Conservation (phyloP, 441 rosid genomes). For the Adansonia gregorii region DNA sequence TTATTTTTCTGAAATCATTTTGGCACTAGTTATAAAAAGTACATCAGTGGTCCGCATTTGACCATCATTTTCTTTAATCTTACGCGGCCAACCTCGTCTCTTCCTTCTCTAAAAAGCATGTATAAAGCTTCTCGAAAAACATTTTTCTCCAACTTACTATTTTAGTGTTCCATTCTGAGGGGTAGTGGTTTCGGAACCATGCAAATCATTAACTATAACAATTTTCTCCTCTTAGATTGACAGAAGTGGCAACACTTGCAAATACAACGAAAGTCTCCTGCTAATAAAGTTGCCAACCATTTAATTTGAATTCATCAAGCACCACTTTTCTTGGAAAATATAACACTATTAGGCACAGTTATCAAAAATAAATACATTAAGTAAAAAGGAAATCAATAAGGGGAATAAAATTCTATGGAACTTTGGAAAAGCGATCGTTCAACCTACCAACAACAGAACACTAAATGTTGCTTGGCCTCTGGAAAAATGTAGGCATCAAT, state of each 20-base stretch:
- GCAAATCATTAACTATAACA: neutral
- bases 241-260: constrained; percentile 11
- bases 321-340: neutral
- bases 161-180: neutral
- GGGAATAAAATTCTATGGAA: constrained; percentile 5
- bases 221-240: neutral
- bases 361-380: neutral
- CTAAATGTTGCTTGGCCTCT: constrained; percentile 71
- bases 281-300: neutral
- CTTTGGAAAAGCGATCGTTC: neutral
- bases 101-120: neutral
- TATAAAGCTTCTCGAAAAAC: neutral
- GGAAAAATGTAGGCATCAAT: constrained; percentile 54
- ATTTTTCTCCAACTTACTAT: neutral
- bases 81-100: neutral
- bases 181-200: neutral
- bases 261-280: neutral
- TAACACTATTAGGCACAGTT: neutral
- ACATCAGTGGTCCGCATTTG: neutral
- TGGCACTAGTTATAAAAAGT: neutral
- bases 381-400: neutral
- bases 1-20: neutral
- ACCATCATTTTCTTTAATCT: neutral
- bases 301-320: constrained; percentile 9
- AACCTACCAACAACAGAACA: constrained; percentile 68